Percentiles rank a stretch among this genome's conserved stretches.
Evolutionary conservation across 2,329 filamentous ascomycete genomes (phyloP).

Genomic region (Arthrobotrys conoides): DNA sequence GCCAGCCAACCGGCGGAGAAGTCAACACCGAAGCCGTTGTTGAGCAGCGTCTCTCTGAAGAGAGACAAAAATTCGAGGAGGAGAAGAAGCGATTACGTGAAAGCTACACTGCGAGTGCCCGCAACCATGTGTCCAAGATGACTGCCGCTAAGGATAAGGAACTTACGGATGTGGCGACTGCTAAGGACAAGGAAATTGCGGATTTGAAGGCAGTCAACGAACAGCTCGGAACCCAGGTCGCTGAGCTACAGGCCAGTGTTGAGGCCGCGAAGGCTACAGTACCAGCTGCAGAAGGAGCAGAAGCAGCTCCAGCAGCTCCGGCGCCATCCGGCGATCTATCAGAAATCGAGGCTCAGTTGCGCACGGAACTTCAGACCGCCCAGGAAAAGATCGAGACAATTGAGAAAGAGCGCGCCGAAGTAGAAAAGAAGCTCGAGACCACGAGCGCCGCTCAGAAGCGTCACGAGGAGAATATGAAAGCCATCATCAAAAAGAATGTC

Average conservation of each 20-base stretch:
- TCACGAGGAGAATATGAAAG: slow-evolving; percentile 55
- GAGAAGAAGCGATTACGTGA: slow-evolving; percentile 58
- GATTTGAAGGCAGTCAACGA: slow-evolving; percentile 37
- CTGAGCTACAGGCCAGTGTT: slow-evolving; percentile 45
- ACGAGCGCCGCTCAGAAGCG: slow-evolving; percentile 49
- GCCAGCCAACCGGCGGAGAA: not conserved
- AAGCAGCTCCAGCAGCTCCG: not conserved
- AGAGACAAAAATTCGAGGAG: slow-evolving; percentile 62
- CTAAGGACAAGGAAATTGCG: slow-evolving; percentile 48
- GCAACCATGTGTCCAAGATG: slow-evolving; percentile 62
- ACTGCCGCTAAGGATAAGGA: slow-evolving; percentile 61
- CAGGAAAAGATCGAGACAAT: slow-evolving; percentile 41
- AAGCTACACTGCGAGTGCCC: slow-evolving; percentile 40
- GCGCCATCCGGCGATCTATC: slow-evolving; percentile 33
- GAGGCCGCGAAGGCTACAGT: slow-evolving; percentile 42
- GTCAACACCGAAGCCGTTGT: slow-evolving; percentile 33
- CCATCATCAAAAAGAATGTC: slow-evolving; percentile 59
- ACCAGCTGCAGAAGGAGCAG: slow-evolving; percentile 13
- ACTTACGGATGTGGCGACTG: slow-evolving; percentile 39
- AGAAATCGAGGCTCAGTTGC: slow-evolving; percentile 46
- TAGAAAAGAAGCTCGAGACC: slow-evolving; percentile 62
- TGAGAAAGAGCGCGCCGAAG: slow-evolving; percentile 47
- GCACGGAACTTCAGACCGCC: slow-evolving; percentile 42
- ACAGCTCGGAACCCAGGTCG: slow-evolving; percentile 42
- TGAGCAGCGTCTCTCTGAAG: slow-evolving; percentile 61